A percentile compares a stretch with the other conserved stretches of the same genome.
Evolutionary conservation across 2,329 filamentous ascomycete species (phyloP).

Genomic region (Claviceps sp.): DNA sequence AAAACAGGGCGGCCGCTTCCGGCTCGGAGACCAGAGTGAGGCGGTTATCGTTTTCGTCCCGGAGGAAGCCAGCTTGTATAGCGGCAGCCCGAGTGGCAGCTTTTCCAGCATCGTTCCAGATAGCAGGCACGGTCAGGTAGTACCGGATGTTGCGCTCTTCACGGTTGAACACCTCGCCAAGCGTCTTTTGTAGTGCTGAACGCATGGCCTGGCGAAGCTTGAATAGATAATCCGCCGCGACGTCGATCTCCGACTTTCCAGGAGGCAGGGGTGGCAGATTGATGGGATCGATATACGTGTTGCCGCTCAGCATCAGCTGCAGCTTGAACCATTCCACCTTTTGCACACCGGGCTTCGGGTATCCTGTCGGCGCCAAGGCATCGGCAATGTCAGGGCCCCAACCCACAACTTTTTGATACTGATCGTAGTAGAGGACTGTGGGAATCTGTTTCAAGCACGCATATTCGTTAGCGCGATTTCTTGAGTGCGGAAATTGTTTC

Average conservation of each 20-base stretch:
- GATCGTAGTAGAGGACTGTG: conserved; percentile 98
- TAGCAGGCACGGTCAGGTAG: conserved; percentile 95
- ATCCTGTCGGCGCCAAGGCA: conserved; percentile 88
- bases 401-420: conserved; percentile 98
- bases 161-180: conserved; percentile 94
- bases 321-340: conserved; percentile 99
- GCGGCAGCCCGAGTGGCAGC: conserved; percentile 90
- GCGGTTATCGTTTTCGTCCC: conserved; percentile 95
- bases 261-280: conserved; percentile 94
- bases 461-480: not conserved
- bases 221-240: conserved; percentile 98
- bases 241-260: conserved; percentile 97
- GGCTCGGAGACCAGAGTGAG: conserved; percentile 91
- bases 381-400: conserved; percentile 98
- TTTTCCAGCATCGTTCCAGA: conserved; percentile 98
- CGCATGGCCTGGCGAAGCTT: conserved; percentile 96
- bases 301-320: conserved; percentile 95
- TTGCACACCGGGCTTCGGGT: conserved; percentile 93
- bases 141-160: conserved; percentile 97
- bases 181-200: conserved; percentile 84
- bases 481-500: not conserved
- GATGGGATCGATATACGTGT: conserved; percentile 98
- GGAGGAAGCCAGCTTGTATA: conserved; percentile 90
- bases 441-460: conserved; percentile 53
- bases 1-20: conserved; percentile 94